Evolutionary conservation across 805 yeast species (phyloP), one percentile per base, ranked within the genome.

Genomic region (Blastobotrys peoriensis): DNA sequence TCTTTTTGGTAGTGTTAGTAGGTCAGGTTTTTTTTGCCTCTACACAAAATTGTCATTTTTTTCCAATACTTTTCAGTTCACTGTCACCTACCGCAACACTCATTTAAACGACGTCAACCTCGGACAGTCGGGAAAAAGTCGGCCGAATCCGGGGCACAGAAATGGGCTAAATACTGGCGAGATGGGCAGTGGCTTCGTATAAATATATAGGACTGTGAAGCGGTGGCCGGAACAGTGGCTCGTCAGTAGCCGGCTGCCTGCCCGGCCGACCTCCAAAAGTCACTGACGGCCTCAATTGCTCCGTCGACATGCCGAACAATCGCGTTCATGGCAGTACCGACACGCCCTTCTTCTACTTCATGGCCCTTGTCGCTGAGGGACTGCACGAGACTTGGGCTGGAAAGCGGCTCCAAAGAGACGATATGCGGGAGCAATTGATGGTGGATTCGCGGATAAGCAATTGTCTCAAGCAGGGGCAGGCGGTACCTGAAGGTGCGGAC

Each of bases 231-330:
- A n/a, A n/a, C n/a, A n/a, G n/a, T n/a, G n/a, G n/a, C n/a, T n/a
- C n/a, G n/a, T n/a, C n/a, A 83, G 50, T 76, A 81, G 0, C 87
- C 93, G 44, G 74, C 78, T 10, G 88, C 83, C 36, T 65, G 71
- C 5, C 94, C 96, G 38, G 82, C 66, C 60, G 89, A 89, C 46
- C 98, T 70, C 96, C 97, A 91, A 61, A 65, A 86, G 61, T 91
- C 98, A 54, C 87, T 73, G 8, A 88, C 96, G 1, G 95, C 96
- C 43, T 78, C 76, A 67, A 83, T 64, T 28, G 63, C 40, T 42
- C 74, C 62, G 34, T 62, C 55, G 43, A 65, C 47, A 16, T 41
- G 20, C 47, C 69, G 53, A 39, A 66, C 61, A 15, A 81, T 73
- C 0, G 75, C 84, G 55, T 77, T 75, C 79, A 80, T 71, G 1